These are phyloP conservation scores for Bocquillonia castaneifolia DNA, from an alignment of 441 rosid species.

Conservation along the genomic window DNA sequence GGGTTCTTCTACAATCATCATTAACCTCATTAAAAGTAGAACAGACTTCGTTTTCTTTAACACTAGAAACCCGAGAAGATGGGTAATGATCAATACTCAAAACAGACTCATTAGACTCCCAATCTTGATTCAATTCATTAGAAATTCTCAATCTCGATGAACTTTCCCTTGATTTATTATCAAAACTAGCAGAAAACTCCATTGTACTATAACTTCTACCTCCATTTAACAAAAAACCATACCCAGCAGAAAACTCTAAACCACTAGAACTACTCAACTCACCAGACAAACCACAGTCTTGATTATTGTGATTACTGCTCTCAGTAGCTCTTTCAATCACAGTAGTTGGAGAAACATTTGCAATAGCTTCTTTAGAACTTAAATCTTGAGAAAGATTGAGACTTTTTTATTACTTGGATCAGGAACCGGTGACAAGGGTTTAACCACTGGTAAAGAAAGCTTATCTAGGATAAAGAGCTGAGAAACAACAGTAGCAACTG, in stretches of 20 bases:
- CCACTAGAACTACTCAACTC: slow-evolving; percentile 57
- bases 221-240: slow-evolving; percentile 37
- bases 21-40: slow-evolving; percentile 42
- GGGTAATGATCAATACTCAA: slow-evolving; percentile 73
- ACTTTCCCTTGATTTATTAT: slow-evolving; percentile 45
- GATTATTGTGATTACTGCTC: slow-evolving; percentile 15
- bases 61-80: slow-evolving; percentile 69
- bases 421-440: slow-evolving; percentile 47
- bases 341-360: slow-evolving; percentile 73
- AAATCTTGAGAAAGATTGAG: slow-evolving; percentile 32
- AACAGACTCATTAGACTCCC: slow-evolving; percentile 77
- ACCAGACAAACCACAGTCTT: slow-evolving; percentile 45
- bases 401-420: slow-evolving; percentile 41
- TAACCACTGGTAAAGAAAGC: slow-evolving; percentile 73
- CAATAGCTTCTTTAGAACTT: slow-evolving; percentile 37
- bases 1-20: slow-evolving; percentile 49
- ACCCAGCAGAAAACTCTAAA: slow-evolving; percentile 37
- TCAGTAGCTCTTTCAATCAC: slow-evolving; percentile 51
- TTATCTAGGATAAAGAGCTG: slow-evolving; percentile 51
- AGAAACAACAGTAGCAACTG: slow-evolving; percentile 79
- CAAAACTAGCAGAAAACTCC: slow-evolving; percentile 58
- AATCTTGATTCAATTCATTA: slow-evolving; percentile 53
- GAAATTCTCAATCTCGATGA: slow-evolving; percentile 42
- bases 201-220: slow-evolving; percentile 32
- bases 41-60: slow-evolving; percentile 40